Percentiles rank a stretch among this genome's conserved stretches.
phyloP scores from a whole-genome alignment of 2,329 filamentous ascomycete genomes.

The Aspergillus bombycis region DNA sequence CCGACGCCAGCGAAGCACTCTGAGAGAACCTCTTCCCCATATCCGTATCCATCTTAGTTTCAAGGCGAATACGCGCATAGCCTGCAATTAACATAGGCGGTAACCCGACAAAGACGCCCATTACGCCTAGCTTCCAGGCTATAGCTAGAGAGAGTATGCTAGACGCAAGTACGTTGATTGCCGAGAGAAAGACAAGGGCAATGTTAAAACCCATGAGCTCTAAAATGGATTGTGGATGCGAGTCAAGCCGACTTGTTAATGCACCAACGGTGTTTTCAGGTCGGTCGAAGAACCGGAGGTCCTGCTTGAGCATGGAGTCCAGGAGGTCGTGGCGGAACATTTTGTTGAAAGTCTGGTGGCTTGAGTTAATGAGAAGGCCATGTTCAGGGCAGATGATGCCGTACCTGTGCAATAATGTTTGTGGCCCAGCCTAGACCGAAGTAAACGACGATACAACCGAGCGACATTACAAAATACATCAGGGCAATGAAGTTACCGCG shows the following conservation, averaged over 20 bases:
- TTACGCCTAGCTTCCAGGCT: constrained; percentile 57
- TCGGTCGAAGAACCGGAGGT: constrained; percentile 37
- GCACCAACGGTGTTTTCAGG: constrained; percentile 35
- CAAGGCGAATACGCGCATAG: constrained; percentile 53
- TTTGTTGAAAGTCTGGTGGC: not conserved
- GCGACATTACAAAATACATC: constrained; percentile 51
- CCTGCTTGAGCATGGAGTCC: constrained; percentile 31
- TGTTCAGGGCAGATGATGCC: constrained; percentile 21
- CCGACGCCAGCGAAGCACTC: constrained; percentile 47
- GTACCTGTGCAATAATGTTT: constrained; percentile 32
- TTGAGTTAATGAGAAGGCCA: not conserved
- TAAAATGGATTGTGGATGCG: constrained; percentile 39
- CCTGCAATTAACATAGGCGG: constrained; percentile 51
- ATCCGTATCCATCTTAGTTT: constrained; percentile 32
- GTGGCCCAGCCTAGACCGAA: constrained; percentile 40
- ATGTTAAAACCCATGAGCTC: constrained; percentile 57
- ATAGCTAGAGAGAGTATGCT: constrained; percentile 50
- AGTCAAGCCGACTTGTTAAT: constrained; percentile 30
- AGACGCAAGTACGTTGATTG: constrained; percentile 52
- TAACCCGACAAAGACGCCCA: constrained; percentile 51
- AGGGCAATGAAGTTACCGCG: constrained; percentile 48
- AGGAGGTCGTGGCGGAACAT: not conserved
- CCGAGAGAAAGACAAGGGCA: constrained; percentile 51
- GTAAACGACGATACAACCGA: constrained; percentile 25
- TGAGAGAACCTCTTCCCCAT: constrained; percentile 41